phyloP scores from a whole-genome alignment of 2,329 filamentous ascomycete genomes.

The Fusarium abutilonis region DNA sequence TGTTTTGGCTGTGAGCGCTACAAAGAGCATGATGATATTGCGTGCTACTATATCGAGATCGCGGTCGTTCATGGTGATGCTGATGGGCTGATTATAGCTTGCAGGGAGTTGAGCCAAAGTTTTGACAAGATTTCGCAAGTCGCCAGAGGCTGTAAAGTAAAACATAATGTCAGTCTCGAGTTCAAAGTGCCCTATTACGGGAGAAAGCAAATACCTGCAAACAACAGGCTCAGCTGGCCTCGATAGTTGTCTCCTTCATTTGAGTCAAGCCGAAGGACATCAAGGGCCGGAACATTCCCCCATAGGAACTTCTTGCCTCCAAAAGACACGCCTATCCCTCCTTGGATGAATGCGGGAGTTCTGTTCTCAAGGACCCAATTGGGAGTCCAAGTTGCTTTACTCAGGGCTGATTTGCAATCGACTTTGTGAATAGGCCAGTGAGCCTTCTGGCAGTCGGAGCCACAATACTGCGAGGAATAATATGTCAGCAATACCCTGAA shows the following conservation, averaged over 20 bases:
- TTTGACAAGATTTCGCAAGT: conserved; percentile 16
- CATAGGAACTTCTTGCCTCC: conserved; percentile 6
- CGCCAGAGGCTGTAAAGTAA: conserved; percentile 15
- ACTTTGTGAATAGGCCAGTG: neutral
- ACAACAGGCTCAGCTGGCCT: conserved; percentile 6
- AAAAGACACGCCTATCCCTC: neutral
- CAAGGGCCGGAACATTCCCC: conserved; percentile 19
- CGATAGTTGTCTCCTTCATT: conserved; percentile 11
- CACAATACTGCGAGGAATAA: conserved; percentile 15
- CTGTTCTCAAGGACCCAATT: neutral
- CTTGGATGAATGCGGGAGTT: neutral
- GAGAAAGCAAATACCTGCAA: neutral
- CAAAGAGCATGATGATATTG: conserved; percentile 16
- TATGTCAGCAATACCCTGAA: neutral
- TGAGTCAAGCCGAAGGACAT: conserved; percentile 10
- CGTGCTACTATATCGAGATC: conserved; percentile 22
- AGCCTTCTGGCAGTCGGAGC: neutral
- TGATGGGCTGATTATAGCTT: neutral
- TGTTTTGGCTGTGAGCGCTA: neutral
- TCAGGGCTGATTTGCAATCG: neutral
- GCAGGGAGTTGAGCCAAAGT: conserved; percentile 7
- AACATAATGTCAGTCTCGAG: neutral
- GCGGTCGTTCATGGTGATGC: conserved; percentile 10
- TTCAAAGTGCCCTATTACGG: rapidly evolving
- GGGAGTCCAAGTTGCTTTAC: neutral